phyloP scores from a whole-genome alignment of 306 rosid genomes.

The Vigna radiata region DNA sequence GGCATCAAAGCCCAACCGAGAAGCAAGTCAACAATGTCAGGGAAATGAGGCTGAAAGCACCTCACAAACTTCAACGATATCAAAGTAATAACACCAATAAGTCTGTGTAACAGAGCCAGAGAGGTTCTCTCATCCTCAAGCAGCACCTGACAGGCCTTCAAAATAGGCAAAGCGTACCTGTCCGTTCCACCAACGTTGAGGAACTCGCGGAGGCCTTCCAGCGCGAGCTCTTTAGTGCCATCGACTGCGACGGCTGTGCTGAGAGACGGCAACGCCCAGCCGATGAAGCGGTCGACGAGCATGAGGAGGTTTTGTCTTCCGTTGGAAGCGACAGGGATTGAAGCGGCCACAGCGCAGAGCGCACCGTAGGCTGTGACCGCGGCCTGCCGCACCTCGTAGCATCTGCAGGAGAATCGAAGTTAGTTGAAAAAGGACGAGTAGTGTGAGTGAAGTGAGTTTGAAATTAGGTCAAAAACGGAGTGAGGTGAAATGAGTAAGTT shows the following conservation, averaged over 20 bases:
- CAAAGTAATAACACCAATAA: slow-evolving; percentile 75
- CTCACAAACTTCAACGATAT: slow-evolving; percentile 81
- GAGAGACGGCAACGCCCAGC: slow-evolving; percentile 90
- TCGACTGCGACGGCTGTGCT: slow-evolving; percentile 63
- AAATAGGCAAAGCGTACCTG: slow-evolving; percentile 80
- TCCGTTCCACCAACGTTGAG: slow-evolving; percentile 81
- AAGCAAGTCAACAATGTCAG: slow-evolving; percentile 89
- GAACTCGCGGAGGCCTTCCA: slow-evolving; percentile 82
- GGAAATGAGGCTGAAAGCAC: slow-evolving; percentile 89
- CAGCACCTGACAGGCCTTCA: slow-evolving; percentile 90
- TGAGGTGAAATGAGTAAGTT: slow-evolving; percentile 5
- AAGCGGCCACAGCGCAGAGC: slow-evolving; percentile 76
- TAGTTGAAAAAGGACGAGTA: neutral
- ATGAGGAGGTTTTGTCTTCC: slow-evolving; percentile 82
- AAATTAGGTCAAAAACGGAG: neutral
- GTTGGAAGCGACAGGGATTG: slow-evolving; percentile 62
- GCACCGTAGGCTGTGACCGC: slow-evolving; percentile 84
- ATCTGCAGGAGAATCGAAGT: slow-evolving; percentile 51
- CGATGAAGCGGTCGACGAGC: slow-evolving; percentile 85
- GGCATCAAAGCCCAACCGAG: slow-evolving; percentile 97
- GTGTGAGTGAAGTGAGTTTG: neutral
- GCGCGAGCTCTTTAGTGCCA: slow-evolving; percentile 70
- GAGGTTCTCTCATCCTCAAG: slow-evolving; percentile 98
- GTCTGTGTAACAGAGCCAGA: slow-evolving; percentile 64
- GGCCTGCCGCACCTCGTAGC: slow-evolving; percentile 71